Evolutionary conservation across 192 early-diverging fungal species (phyloP).

Genomic region (Coemansia sp.): DNA sequence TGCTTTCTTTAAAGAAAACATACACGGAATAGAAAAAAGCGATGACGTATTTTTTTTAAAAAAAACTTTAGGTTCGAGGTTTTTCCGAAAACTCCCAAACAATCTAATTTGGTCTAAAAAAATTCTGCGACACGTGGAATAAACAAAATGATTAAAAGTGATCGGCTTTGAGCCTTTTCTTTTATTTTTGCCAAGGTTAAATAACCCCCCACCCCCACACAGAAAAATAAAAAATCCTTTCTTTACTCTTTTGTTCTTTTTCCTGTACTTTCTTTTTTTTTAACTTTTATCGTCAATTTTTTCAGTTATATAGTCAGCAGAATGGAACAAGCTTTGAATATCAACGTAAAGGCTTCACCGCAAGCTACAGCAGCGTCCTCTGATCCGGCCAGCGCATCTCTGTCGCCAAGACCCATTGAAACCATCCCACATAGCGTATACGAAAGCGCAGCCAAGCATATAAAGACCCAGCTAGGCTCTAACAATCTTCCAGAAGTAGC

Average conservation of each 20-base stretch:
- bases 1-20: neutral
- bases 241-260: neutral
- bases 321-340: conserved; percentile 8
- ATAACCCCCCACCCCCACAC: too few species aligned
- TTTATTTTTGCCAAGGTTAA: neutral
- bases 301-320: neutral
- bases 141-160: too few species aligned
- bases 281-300: neutral
- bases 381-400: neutral
- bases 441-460: conserved; percentile 50
- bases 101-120: neutral
- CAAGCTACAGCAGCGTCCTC: neutral
- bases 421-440: conserved; percentile 57
- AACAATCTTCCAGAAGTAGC: conserved; percentile 63
- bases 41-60: too few species aligned
- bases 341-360: neutral
- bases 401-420: conserved; percentile 40
- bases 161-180: neutral
- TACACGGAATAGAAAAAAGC: too few species aligned
- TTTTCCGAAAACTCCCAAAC: too few species aligned
- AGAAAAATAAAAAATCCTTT: too few species aligned
- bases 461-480: conserved; percentile 47
- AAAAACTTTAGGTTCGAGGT: neutral
- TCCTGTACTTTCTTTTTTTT: neutral
- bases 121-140: neutral